Percentiles rank a stretch among this genome's conserved stretches.
These are phyloP conservation scores for Bidens hawaiensis DNA, from an alignment of 140 eudicot species.

Conservation along the genomic window DNA sequence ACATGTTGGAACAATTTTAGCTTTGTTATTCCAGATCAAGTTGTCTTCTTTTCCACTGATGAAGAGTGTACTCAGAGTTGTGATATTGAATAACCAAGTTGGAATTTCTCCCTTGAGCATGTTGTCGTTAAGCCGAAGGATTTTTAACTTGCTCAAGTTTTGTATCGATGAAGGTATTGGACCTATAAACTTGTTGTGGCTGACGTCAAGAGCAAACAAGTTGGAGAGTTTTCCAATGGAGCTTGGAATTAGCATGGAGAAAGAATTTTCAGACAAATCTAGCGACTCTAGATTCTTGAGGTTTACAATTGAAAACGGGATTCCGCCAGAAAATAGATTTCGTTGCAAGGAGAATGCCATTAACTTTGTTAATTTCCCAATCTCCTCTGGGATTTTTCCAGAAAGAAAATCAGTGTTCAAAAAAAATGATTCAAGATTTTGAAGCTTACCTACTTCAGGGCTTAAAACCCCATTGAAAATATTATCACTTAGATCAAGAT, in stretches of 20 bases:
- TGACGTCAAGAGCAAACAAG: slow-evolving; percentile 25
- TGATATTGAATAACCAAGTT: slow-evolving; percentile 30
- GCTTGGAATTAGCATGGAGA: slow-evolving; percentile 33
- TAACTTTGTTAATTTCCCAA: slow-evolving; percentile 1
- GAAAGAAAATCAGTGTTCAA: not conserved
- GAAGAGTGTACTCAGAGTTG: slow-evolving; percentile 13
- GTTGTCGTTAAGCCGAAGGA: slow-evolving; percentile 24
- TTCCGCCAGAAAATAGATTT: not conserved
- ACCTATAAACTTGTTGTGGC: slow-evolving; percentile 33
- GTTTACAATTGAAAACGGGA: not conserved
- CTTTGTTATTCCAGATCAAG: slow-evolving; percentile 35
- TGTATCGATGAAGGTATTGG: slow-evolving; percentile 32
- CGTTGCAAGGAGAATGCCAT: not conserved
- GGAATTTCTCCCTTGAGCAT: slow-evolving; percentile 42
- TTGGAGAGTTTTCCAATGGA: slow-evolving; percentile 35
- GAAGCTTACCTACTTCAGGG: slow-evolving; percentile 7
- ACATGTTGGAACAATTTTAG: slow-evolving; percentile 30
- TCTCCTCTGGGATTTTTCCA: slow-evolving; percentile 2
- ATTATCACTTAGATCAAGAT: not conserved
- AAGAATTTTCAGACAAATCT: slow-evolving; percentile 13
- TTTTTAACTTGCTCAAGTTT: slow-evolving; percentile 27
- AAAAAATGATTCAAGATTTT: not conserved
- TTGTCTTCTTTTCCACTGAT: slow-evolving; percentile 25
- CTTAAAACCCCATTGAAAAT: not conserved
- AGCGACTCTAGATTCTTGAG: not conserved